Conservation (phyloP, 176 grass and related monocot genomes). For the Typha latifolia region DNA sequence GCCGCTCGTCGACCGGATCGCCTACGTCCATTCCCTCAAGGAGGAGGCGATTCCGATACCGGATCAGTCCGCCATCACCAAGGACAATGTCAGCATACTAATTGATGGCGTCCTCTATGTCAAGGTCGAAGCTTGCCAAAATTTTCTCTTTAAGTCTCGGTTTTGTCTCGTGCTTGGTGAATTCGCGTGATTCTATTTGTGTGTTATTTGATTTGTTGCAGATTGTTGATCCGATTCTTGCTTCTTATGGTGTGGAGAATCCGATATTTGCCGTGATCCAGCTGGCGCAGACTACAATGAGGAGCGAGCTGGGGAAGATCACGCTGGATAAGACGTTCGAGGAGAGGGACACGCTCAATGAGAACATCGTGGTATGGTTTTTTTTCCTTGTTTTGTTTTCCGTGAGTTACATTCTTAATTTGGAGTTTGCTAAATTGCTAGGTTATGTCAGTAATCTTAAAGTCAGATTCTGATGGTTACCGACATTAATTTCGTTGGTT, state of each 20-base stretch:
- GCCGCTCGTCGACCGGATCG: conserved; percentile 66
- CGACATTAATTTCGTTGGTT: no score
- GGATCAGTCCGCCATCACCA: conserved; percentile 88
- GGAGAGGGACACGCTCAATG: conserved; percentile 76
- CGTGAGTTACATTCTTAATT: neutral
- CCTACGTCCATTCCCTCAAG: conserved; percentile 95
- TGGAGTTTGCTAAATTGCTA: no score
- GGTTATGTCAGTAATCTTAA: no score
- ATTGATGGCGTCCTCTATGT: conserved; percentile 90
- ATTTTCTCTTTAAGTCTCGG: conserved; percentile 1
- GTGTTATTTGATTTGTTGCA: conserved; percentile 13
- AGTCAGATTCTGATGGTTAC: no score
- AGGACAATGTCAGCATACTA: conserved; percentile 84
- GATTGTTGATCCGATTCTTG: conserved; percentile 85
- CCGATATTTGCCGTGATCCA: conserved; percentile 85
- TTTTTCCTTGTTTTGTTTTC: neutral
- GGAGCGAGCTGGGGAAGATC: conserved; percentile 91
- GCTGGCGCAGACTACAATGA: conserved; percentile 92
- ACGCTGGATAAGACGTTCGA: conserved; percentile 92
- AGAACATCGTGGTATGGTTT: conserved; percentile 72
- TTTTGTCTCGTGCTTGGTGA: neutral
- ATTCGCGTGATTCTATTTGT: neutral
- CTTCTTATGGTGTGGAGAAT: conserved; percentile 91
- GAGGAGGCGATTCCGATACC: conserved; percentile 95
- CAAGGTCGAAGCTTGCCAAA: conserved; percentile 36